Conservation (phyloP, 2,329 filamentous ascomycete species). For the Exophiala lecanii-corni region DNA sequence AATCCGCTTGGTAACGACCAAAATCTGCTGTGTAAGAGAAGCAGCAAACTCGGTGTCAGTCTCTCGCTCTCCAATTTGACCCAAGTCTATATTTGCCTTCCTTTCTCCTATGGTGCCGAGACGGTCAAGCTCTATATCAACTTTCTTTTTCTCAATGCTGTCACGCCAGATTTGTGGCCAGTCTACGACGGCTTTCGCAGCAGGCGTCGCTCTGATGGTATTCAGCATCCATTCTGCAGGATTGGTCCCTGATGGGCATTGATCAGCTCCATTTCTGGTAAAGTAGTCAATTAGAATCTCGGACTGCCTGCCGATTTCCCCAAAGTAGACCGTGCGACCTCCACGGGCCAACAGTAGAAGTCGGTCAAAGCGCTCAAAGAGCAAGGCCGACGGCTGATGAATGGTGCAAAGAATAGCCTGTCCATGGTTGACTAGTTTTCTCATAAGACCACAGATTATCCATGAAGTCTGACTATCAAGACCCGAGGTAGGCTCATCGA, state of each 20-base stretch:
- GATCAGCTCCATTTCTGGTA: constrained; percentile 61
- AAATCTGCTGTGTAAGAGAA: constrained; percentile 63
- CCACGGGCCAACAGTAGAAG: constrained; percentile 72
- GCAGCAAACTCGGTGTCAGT: constrained; percentile 70
- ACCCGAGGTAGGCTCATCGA: constrained; percentile 58
- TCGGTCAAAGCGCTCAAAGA: constrained; percentile 60
- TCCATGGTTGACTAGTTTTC: constrained; percentile 52
- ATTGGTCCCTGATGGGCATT: constrained; percentile 65
- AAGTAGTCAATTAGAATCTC: constrained; percentile 66
- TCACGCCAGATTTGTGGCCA: constrained; percentile 60
- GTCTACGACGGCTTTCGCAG: constrained; percentile 56
- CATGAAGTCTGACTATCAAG: constrained; percentile 61
- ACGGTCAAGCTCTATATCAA: constrained; percentile 55
- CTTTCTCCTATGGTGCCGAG: constrained; percentile 48
- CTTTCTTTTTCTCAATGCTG: constrained; percentile 49
- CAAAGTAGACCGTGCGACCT: constrained; percentile 75
- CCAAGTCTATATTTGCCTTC: constrained; percentile 35
- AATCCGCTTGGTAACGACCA: constrained; percentile 64
- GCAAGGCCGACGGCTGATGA: constrained; percentile 51
- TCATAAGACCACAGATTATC: constrained; percentile 58
- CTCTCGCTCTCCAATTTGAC: constrained; percentile 31
- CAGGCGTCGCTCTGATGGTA: constrained; percentile 43
- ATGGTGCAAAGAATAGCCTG: constrained; percentile 54
- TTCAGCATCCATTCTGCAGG: constrained; percentile 56
- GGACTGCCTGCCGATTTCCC: constrained; percentile 66